A percentile compares a stretch with the other conserved stretches of the same genome.
These are phyloP conservation scores for Candida ficus DNA, from an alignment of 805 yeast species.

Conservation along the genomic window DNA sequence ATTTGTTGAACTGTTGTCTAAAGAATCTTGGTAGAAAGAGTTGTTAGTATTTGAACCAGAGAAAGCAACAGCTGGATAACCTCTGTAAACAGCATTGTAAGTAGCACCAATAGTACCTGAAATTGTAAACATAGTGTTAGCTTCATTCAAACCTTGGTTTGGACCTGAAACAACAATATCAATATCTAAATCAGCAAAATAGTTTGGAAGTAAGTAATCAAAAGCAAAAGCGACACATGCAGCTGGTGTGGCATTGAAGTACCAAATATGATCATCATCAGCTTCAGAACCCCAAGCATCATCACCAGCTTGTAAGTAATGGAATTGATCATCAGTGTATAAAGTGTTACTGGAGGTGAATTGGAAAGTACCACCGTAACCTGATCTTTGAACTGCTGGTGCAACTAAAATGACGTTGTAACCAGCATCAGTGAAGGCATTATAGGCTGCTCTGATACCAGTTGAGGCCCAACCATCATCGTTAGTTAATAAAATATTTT, in stretches of 20 bases:
- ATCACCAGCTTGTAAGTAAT: slow-evolving; percentile 41
- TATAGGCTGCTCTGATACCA: slow-evolving; percentile 51
- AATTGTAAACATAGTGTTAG: slow-evolving; percentile 33
- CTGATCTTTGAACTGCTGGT: slow-evolving; percentile 46
- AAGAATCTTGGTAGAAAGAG: slow-evolving; percentile 37
- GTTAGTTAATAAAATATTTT: slow-evolving; percentile 45
- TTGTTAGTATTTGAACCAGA: slow-evolving; percentile 47
- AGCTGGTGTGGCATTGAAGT: slow-evolving; percentile 53
- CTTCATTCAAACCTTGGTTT: slow-evolving; percentile 46
- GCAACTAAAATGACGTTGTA: slow-evolving; percentile 46
- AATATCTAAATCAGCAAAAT: slow-evolving; percentile 37
- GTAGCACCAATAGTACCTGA: slow-evolving; percentile 53
- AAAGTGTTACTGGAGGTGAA: slow-evolving; percentile 36
- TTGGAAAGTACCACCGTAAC: slow-evolving; percentile 51
- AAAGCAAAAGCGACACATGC: slow-evolving; percentile 45
- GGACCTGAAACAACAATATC: slow-evolving; percentile 50
- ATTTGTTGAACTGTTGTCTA: slow-evolving; percentile 35
- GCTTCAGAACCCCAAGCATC: slow-evolving; percentile 54
- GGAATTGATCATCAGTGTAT: slow-evolving; percentile 42
- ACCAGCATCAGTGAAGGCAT: slow-evolving; percentile 41
- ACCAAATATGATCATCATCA: slow-evolving; percentile 41
- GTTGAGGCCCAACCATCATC: slow-evolving; percentile 57
- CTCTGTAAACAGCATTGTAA: slow-evolving; percentile 42
- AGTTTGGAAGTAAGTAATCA: slow-evolving; percentile 41
- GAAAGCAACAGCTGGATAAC: slow-evolving; percentile 44